These are phyloP conservation scores for Coemansia sp. DNA, from an alignment of 192 early-diverging fungal genomes.

Conservation along the genomic window DNA sequence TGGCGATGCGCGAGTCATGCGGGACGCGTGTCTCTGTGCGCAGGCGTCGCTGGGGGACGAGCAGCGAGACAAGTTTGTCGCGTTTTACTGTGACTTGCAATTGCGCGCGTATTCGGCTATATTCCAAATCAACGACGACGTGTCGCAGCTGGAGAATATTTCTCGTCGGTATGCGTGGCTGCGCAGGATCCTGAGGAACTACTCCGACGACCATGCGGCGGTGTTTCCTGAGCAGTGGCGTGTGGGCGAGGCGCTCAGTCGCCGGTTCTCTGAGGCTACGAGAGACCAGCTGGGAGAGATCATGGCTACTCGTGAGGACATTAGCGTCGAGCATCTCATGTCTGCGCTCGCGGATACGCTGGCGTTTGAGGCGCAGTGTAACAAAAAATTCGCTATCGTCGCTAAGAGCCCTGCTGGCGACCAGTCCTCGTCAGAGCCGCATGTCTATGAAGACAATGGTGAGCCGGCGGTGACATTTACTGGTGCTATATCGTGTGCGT, in stretches of 20 bases:
- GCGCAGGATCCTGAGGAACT: conserved; percentile 84
- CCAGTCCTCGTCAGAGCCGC: background rate
- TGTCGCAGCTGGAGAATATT: conserved; percentile 81
- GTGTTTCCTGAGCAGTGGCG: conserved; percentile 84
- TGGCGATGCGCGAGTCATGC: conserved; percentile 47
- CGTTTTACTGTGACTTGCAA: conserved; percentile 83
- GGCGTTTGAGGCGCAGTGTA: conserved; percentile 89
- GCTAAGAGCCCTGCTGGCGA: conserved; percentile 27
- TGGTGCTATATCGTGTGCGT: conserved; percentile 77
- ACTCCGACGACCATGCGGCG: conserved; percentile 82
- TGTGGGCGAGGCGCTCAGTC: conserved; percentile 60
- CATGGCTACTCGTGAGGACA: conserved; percentile 59
- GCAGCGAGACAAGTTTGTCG: conserved; percentile 43
- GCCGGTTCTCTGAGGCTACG: conserved; percentile 84
- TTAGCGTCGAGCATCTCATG: conserved; percentile 75
- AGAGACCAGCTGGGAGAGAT: conserved; percentile 65
- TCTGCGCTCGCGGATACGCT: conserved; percentile 79
- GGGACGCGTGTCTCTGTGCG: conserved; percentile 79
- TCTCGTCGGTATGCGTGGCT: conserved; percentile 93
- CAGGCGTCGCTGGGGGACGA: conserved; percentile 66
- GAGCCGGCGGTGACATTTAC: conserved; percentile 57
- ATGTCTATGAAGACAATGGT: conserved; percentile 19
- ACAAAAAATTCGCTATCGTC: conserved; percentile 67
- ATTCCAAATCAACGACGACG: conserved; percentile 74
- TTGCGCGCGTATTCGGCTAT: conserved; percentile 81